Evolutionary conservation across 805 yeast species (phyloP).

Genomic region (Brettanomyces sp.): DNA sequence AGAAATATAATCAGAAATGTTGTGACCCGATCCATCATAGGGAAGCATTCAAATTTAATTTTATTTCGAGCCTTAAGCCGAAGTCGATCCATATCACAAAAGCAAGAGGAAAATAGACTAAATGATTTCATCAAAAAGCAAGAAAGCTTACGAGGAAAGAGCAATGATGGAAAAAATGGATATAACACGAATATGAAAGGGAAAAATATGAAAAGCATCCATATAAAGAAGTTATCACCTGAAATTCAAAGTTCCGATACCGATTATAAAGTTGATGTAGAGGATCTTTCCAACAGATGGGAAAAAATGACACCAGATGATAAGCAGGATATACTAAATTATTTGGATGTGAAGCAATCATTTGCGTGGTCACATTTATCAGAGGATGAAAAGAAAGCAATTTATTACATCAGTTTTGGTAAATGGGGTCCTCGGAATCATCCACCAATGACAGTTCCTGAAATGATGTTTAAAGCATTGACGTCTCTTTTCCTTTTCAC

Average conservation of each 20-base stretch:
- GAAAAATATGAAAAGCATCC: background rate
- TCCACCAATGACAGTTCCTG: conserved; percentile 19
- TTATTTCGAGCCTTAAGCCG: no score
- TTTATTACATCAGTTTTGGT: conserved; percentile 50
- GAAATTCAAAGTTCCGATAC: conserved; percentile 14
- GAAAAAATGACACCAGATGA: conserved; percentile 22
- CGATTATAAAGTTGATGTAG: conserved; percentile 23
- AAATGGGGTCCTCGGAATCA: conserved; percentile 52
- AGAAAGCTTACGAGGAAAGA: background rate
- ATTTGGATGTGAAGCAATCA: conserved; percentile 27
- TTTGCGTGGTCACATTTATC: conserved; percentile 31
- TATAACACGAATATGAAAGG: background rate
- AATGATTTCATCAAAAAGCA: background rate
- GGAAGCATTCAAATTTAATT: no score
- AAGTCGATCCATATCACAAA: no score
- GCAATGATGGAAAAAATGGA: background rate
- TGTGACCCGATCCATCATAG: no score
- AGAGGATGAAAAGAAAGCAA: conserved; percentile 47
- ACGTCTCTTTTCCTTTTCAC: conserved; percentile 24
- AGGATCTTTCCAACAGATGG: conserved; percentile 26
- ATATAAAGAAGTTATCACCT: conserved; percentile 1
- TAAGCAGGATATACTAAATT: conserved; percentile 27
- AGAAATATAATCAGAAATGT: no score
- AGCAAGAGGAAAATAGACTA: no score
- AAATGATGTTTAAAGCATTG: conserved; percentile 24